These are phyloP conservation scores for Pyracantha coccinea DNA, from an alignment of 331 rosid species.

Conservation along the genomic window DNA sequence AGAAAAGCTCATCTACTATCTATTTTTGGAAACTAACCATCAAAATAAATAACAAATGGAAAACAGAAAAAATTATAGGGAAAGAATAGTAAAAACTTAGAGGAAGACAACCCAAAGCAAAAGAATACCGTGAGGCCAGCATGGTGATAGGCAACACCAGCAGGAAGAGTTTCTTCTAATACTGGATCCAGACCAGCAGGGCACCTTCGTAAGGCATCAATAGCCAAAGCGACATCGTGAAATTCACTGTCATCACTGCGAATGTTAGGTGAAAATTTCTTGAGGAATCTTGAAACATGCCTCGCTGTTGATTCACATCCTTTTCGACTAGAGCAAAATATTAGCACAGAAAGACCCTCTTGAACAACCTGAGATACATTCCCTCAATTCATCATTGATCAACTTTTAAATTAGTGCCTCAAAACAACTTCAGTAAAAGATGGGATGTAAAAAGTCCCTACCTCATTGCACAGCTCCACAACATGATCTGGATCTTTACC, in stretches of 20 bases:
- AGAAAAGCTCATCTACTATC: not conserved
- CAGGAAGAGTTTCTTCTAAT: slow-evolving; percentile 78
- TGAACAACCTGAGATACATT: slow-evolving; percentile 75
- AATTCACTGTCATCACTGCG: slow-evolving; percentile 47
- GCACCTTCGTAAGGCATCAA: slow-evolving; percentile 68
- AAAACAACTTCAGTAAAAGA: slow-evolving; percentile 14
- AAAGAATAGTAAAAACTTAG: not conserved
- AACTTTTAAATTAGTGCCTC: slow-evolving; percentile 13
- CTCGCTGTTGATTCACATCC: slow-evolving; percentile 98
- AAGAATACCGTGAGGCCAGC: slow-evolving; percentile 89
- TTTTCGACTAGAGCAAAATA: slow-evolving; percentile 94
- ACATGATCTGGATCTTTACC: slow-evolving; percentile 99
- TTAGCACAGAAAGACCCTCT: slow-evolving; percentile 88
- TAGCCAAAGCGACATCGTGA: slow-evolving; percentile 54
- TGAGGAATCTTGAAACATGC: slow-evolving; percentile 76
- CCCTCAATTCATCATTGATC: slow-evolving; percentile 8
- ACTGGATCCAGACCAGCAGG: slow-evolving; percentile 92
- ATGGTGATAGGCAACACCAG: slow-evolving; percentile 96
- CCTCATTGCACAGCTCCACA: slow-evolving; percentile 96
- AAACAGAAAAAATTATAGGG: not conserved
- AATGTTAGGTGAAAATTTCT: slow-evolving; percentile 38
- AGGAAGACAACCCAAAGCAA: slow-evolving; percentile 13
- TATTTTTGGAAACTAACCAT: not conserved
- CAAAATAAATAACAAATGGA: not conserved
- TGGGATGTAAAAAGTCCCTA: slow-evolving; percentile 19